A percentile compares a stretch with the other conserved stretches of the same genome.
Conservation (phyloP, 192 early-diverging fungal species). For the Backusella australiensis region DNA sequence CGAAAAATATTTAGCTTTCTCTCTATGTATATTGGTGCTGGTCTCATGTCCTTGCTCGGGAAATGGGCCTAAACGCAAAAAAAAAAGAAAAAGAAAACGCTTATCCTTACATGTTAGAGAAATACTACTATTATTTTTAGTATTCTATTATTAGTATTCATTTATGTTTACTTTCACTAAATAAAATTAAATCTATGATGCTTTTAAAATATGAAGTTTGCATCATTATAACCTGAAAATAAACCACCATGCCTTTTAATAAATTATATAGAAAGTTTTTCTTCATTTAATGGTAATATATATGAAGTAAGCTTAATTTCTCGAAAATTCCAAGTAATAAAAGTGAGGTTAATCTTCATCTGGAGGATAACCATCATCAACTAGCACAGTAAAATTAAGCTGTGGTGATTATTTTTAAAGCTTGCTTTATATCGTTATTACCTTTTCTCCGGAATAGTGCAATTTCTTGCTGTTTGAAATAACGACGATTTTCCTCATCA, state of each 20-base stretch:
- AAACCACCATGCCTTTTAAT: neutral
- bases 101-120: neutral
- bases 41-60: conserved; percentile 31
- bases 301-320: neutral
- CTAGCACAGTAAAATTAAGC: neutral
- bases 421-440: neutral
- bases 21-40: conserved; percentile 35
- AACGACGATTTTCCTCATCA: conserved; percentile 97
- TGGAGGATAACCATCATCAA: neutral
- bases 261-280: too few relatives aligned
- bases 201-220: too few relatives aligned
- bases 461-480: conserved; percentile 99
- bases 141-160: neutral
- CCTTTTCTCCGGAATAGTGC: conserved; percentile 69
- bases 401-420: neutral
- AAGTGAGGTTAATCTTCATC: neutral
- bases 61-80: conserved; percentile 24
- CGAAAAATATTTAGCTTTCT: conserved; percentile 22
- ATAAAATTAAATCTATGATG: neutral
- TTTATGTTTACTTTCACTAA: neutral
- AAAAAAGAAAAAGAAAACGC: neutral
- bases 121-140: neutral
- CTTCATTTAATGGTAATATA: too few relatives aligned
- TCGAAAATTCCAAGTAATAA: neutral
- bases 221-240: too few relatives aligned